Evolutionary conservation across 371 early-diverging fungal species (phyloP).

Genomic region (Circinella minor): DNA sequence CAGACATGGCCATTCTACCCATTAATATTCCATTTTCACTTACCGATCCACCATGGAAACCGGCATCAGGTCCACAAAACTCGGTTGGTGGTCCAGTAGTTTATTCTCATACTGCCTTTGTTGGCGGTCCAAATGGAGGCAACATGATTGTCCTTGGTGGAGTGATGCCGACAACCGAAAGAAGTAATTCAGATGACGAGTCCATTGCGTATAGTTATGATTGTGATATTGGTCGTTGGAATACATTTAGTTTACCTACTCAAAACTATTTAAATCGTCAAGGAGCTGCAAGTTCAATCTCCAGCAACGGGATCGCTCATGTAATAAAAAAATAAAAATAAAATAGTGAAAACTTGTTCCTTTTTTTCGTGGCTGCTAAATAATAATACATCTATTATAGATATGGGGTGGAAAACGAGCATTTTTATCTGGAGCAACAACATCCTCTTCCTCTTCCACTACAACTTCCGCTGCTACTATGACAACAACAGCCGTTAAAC

Average conservation of each 20-base stretch:
- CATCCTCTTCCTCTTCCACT: not conserved
- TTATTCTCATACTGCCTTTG: constrained; percentile 43
- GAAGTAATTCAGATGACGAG: constrained; percentile 25
- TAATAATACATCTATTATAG: constrained; percentile 11
- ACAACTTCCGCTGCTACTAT: too few relatives aligned
- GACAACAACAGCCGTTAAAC: not conserved
- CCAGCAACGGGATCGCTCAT: constrained; percentile 38
- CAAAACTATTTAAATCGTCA: constrained; percentile 37
- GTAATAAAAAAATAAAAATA: constrained; percentile 16
- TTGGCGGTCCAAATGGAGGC: constrained; percentile 28
- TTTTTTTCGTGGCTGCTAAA: too few relatives aligned
- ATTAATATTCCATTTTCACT: constrained; percentile 30
- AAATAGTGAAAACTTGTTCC: not conserved
- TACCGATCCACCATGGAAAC: constrained; percentile 44
- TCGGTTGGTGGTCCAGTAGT: constrained; percentile 45
- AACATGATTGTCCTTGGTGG: constrained; percentile 49
- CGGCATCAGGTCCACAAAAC: constrained; percentile 43
- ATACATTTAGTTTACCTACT: constrained; percentile 37
- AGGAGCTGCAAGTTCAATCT: constrained; percentile 37
- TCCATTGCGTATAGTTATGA: constrained; percentile 40
- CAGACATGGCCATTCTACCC: constrained; percentile 45
- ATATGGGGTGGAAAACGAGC: constrained; percentile 50
- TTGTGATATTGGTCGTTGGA: constrained; percentile 40
- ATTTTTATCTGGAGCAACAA: not conserved
- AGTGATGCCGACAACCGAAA: constrained; percentile 29